Evolutionary conservation across 768 basidiomycete species (phyloP).

Genomic region (Epithele typhae): DNA sequence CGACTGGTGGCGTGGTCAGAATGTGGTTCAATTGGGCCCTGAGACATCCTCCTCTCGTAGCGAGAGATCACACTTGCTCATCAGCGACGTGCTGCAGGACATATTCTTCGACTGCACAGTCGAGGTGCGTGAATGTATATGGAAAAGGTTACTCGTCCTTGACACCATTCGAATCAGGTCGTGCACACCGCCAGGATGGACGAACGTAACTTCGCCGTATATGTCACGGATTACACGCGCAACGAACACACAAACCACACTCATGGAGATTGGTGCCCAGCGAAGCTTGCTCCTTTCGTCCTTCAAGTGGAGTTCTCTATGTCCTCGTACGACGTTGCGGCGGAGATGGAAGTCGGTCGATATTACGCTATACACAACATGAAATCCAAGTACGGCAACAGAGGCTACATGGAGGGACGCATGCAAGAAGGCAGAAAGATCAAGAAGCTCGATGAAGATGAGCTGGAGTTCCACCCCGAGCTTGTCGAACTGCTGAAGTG

Average conservation of each 20-base stretch:
- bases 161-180: conserved; percentile 34
- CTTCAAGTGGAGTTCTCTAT: conserved; percentile 63
- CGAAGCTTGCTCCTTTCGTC: conserved; percentile 38
- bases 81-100: conserved; percentile 17
- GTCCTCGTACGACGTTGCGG: conserved; percentile 36
- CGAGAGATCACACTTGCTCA: conserved; percentile 16
- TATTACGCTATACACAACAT: conserved; percentile 53
- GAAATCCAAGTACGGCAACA: conserved; percentile 35
- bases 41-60: not conserved
- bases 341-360: conserved; percentile 41
- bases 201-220: conserved; percentile 41
- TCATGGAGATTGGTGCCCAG: conserved; percentile 45
- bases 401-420: conserved; percentile 50
- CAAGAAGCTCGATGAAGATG: conserved; percentile 36
- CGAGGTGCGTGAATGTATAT: conserved; percentile 38
- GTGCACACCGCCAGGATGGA: conserved; percentile 38
- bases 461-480: conserved; percentile 30
- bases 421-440: conserved; percentile 47
- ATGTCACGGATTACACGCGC: conserved; percentile 64
- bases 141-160: not conserved
- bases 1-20: conserved; percentile 26
- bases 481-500: conserved; percentile 52
- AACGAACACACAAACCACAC: conserved; percentile 32
- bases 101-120: conserved; percentile 28
- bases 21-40: not conserved